These are phyloP conservation scores for Phytophthora multivora DNA, from an alignment of 352 stramenopile species.

Conservation along the genomic window DNA sequence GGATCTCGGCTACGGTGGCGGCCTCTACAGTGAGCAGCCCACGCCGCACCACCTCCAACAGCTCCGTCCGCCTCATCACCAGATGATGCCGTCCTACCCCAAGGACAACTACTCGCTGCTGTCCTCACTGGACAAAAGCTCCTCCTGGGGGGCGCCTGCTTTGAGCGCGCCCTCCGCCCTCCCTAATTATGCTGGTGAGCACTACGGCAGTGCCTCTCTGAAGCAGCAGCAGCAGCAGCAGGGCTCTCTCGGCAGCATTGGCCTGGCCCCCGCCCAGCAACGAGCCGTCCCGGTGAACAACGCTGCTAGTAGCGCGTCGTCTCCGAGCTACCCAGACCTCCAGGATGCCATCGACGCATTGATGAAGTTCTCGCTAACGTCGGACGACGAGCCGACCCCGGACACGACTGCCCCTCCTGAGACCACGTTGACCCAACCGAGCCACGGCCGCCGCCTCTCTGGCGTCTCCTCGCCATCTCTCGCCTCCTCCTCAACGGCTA, in stretches of 20 bases:
- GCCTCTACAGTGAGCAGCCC: constrained; percentile 43
- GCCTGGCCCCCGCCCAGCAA: constrained; percentile 31
- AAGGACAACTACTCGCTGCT: constrained; percentile 75
- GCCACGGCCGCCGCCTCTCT: constrained; percentile 14
- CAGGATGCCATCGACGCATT: constrained; percentile 88
- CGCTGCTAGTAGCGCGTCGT: constrained; percentile 34
- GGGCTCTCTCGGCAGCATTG: constrained; percentile 42
- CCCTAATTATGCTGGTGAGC: constrained; percentile 62
- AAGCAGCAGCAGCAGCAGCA: constrained; percentile 47
- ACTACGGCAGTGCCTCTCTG: constrained; percentile 34
- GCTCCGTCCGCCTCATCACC: constrained; percentile 33
- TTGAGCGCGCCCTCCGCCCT: constrained; percentile 24
- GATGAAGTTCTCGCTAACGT: constrained; percentile 85
- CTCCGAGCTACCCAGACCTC: constrained; percentile 72
- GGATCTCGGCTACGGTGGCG: constrained; percentile 35
- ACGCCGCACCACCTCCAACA: constrained; percentile 27
- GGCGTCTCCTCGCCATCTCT: constrained; percentile 27
- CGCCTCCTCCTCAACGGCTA: constrained; percentile 15
- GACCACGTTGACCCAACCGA: constrained; percentile 7
- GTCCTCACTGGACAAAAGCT: constrained; percentile 64
- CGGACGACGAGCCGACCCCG: constrained; percentile 42
- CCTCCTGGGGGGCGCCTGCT: constrained; percentile 41
- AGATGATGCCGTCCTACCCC: constrained; percentile 50
- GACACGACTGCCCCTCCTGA: constrained; percentile 41
- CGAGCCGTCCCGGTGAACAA: constrained; percentile 27